Conservation (phyloP, 495 filamentous ascomycete genomes). For the Penicillium mononematosum region DNA sequence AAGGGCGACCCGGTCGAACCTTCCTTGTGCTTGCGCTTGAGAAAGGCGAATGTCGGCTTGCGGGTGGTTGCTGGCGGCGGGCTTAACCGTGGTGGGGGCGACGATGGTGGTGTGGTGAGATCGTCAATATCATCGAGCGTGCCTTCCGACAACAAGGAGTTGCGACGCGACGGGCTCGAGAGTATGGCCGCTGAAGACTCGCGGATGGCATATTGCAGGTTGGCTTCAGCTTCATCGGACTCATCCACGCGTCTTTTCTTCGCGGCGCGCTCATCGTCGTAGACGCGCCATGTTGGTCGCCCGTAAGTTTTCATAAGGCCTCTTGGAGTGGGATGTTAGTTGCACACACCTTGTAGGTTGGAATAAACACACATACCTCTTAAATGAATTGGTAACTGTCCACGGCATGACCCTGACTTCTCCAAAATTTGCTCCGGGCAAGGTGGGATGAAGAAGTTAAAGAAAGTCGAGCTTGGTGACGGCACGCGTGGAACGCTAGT, state of each 20-base stretch:
- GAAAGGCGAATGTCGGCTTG: slow-evolving; percentile 52
- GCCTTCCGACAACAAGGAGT: slow-evolving; percentile 48
- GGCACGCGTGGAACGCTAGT: slow-evolving; percentile 32
- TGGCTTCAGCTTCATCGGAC: slow-evolving; percentile 48
- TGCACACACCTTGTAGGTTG: not conserved
- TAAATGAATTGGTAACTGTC: slow-evolving; percentile 59
- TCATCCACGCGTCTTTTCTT: slow-evolving; percentile 52
- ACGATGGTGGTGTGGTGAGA: slow-evolving; percentile 50
- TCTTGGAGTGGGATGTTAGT: slow-evolving; percentile 30
- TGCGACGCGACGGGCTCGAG: slow-evolving; percentile 52
- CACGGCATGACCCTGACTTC: slow-evolving; percentile 50
- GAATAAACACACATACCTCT: slow-evolving; percentile 40
- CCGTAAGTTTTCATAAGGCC: slow-evolving; percentile 56
- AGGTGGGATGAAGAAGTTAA: slow-evolving; percentile 15
- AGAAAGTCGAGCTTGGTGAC: slow-evolving; percentile 25
- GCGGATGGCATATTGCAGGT: slow-evolving; percentile 49
- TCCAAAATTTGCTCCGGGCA: slow-evolving; percentile 12
- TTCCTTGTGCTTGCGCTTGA: slow-evolving; percentile 54
- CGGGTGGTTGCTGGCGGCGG: slow-evolving; percentile 56
- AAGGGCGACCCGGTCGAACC: slow-evolving; percentile 39
- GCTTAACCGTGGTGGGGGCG: slow-evolving; percentile 56
- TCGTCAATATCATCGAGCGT: slow-evolving; percentile 47
- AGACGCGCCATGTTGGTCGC: slow-evolving; percentile 49
- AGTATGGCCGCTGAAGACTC: slow-evolving; percentile 48
- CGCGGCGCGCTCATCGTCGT: slow-evolving; percentile 46